Evolutionary conservation across 1,284 basidiomycete species (phyloP), one percentile per base, ranked within the genome.

Genomic region (Sanghuangporus baumii): DNA sequence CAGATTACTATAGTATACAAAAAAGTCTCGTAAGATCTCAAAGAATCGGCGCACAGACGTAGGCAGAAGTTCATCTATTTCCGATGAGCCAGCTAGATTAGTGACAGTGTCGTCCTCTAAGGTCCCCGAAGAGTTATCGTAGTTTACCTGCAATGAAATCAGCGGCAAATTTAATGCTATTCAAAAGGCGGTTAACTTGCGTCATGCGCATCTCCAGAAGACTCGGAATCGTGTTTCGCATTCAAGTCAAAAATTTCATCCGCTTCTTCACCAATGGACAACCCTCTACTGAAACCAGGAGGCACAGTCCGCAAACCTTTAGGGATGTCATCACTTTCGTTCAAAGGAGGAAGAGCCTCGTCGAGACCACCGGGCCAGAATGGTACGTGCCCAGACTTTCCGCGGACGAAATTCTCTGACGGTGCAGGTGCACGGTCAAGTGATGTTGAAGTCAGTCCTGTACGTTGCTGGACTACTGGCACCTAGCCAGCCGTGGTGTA

Each of bases 341-440:
- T 65, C 26, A 67, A 62, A 2, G 68, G 65, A 11, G 67, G 36
- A 16, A 71, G 69, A n/a, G 70, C 69, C 67, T 85, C 85, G 55
- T 90, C 88, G 31, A 96, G 78, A 8, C 96, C 95, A 59, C 96
- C 96, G 7, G 95, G 95, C 76, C 87, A 83, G 74, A 97, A 97
- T 0, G 96, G 96, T 2, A 96, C 86, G 74, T 96, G 88, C 26
- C 91, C 91, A 37, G 93, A 91, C 74, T 96, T 97, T 55, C 96
- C 96, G 64, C 95, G 80, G 7, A 98, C 94, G 74, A 98, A 98
- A 66, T 86, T 89, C 66, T 84, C 83, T 54, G 78, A 80, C 1
- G 88, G 81, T 6, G 86, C 92, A 3, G 94, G 94, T 8, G 91
- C 90, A 62, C 95, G 85, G 63, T 89, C 85, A 65, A 96, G 79